Conservation (phyloP, 2,329 filamentous ascomycete species). For the Talaromyces sp. region DNA sequence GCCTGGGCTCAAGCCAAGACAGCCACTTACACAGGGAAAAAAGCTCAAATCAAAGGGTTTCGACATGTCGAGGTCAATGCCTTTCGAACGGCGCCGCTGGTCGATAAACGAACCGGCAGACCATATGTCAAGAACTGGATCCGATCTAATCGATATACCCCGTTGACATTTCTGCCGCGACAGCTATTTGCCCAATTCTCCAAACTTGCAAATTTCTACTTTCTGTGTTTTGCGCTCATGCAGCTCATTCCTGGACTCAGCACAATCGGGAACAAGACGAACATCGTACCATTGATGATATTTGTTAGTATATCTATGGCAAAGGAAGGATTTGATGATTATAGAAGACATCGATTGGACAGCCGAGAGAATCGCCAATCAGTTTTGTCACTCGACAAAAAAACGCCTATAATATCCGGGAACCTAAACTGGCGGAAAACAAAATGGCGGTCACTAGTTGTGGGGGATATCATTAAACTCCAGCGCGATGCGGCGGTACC, state of each 20-base stretch:
- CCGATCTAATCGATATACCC: slow-evolving; percentile 73
- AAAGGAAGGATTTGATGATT: slow-evolving; percentile 83
- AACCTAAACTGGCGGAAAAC: slow-evolving; percentile 54
- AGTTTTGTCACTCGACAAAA: slow-evolving; percentile 52
- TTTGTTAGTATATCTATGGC: slow-evolving; percentile 77
- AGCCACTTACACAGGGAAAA: not conserved
- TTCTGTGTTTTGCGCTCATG: slow-evolving; percentile 72
- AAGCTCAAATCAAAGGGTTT: not conserved
- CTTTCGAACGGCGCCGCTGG: slow-evolving; percentile 5
- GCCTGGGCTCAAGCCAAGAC: not conserved
- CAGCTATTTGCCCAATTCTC: slow-evolving; percentile 83
- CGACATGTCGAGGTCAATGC: slow-evolving; percentile 1
- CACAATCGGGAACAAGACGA: slow-evolving; percentile 81
- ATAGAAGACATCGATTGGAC: slow-evolving; percentile 71
- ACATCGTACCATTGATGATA: slow-evolving; percentile 68
- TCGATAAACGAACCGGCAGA: slow-evolving; percentile 2
- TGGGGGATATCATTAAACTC: slow-evolving; percentile 71
- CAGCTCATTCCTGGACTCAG: slow-evolving; percentile 81
- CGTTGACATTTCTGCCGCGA: slow-evolving; percentile 76
- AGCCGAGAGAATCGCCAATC: slow-evolving; percentile 72
- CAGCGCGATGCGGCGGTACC: slow-evolving; percentile 66
- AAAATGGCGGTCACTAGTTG: slow-evolving; percentile 69
- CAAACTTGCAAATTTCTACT: slow-evolving; percentile 87
- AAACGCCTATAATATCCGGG: not conserved
- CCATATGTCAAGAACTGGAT: slow-evolving; percentile 71